Percentiles rank a stretch among this genome's conserved stretches.
Evolutionary conservation across 148 eudicot genomes (phyloP).

Genomic region (Oxyria digyna): DNA sequence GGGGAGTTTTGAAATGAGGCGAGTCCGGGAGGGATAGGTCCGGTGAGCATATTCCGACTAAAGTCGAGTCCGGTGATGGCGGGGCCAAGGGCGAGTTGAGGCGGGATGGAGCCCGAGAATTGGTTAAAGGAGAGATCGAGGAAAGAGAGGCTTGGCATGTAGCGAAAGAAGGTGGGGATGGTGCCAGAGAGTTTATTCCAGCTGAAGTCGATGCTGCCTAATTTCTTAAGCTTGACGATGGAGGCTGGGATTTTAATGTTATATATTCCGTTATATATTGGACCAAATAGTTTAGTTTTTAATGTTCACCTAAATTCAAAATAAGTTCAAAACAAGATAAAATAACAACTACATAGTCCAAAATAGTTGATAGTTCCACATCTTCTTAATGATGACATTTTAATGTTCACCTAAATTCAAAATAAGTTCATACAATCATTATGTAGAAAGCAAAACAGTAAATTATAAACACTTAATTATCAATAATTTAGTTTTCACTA

Average conservation of each 20-base stretch:
- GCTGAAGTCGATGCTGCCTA: neutral
- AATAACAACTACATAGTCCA: too few species aligned
- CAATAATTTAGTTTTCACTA: too few species aligned
- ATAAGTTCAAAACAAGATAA: too few species aligned
- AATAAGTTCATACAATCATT: too few species aligned
- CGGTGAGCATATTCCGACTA: constrained; percentile 32
- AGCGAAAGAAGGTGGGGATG: constrained; percentile 18
- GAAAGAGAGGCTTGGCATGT: constrained; percentile 23
- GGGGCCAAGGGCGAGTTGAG: constrained; percentile 20
- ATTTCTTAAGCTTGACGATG: constrained; percentile 20
- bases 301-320: too few species aligned
- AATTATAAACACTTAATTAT: too few species aligned
- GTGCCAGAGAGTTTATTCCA: neutral
- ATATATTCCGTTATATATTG: too few species aligned
- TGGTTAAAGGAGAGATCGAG: constrained; percentile 35
- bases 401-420: too few species aligned
- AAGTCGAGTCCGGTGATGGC: constrained; percentile 27
- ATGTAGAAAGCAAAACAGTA: too few species aligned
- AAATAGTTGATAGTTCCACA: too few species aligned
- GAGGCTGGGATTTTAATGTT: constrained; percentile 37
- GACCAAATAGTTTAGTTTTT: too few species aligned
- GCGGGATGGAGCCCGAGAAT: constrained; percentile 30
- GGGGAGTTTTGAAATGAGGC: neutral
- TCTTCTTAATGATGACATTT: too few species aligned
- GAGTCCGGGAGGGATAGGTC: constrained; percentile 26